Conservation (phyloP, 177 flowering plant species). For the Telopea speciosissima region DNA sequence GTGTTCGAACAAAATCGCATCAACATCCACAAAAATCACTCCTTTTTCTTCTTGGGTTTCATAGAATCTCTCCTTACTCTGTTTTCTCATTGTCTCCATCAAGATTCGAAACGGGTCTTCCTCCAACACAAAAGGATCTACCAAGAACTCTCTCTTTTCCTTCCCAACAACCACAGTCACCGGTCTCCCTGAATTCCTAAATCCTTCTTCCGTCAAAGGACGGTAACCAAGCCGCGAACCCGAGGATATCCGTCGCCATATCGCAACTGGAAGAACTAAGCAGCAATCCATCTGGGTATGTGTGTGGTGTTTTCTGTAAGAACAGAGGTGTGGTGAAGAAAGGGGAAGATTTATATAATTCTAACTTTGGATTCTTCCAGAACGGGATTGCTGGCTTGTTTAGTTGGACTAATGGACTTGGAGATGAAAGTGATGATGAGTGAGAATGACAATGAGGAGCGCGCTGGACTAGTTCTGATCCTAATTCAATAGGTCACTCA, state of each 20-base stretch:
- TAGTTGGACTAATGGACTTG: too few relatives aligned
- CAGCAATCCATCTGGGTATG: constrained; percentile 35
- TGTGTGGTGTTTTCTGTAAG: neutral
- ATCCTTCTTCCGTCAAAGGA: constrained; percentile 19
- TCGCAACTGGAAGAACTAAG: constrained; percentile 40
- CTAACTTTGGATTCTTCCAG: neutral
- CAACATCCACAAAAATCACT: constrained; percentile 65
- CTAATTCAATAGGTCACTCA: constrained; percentile 20
- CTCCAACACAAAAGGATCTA: constrained; percentile 65
- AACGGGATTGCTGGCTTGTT: constrained; percentile 5
- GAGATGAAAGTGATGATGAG: too few relatives aligned
- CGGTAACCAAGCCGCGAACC: constrained; percentile 32
- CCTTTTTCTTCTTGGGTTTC: constrained; percentile 11
- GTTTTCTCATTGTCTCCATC: constrained; percentile 36
- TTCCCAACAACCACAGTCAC: constrained; percentile 78
- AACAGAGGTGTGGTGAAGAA: neutral
- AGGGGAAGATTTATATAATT: neutral
- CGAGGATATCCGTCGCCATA: constrained; percentile 21
- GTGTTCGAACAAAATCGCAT: constrained; percentile 82
- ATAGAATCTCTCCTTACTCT: constrained; percentile 2
- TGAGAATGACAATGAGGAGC: too few relatives aligned
- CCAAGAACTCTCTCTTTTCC: constrained; percentile 69
- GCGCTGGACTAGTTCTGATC: neutral
- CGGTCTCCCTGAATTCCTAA: constrained; percentile 17
- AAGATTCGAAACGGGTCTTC: constrained; percentile 59